These are phyloP conservation scores for Oryza glaberrima DNA, from an alignment of 176 grass and related monocot species.

Conservation along the genomic window DNA sequence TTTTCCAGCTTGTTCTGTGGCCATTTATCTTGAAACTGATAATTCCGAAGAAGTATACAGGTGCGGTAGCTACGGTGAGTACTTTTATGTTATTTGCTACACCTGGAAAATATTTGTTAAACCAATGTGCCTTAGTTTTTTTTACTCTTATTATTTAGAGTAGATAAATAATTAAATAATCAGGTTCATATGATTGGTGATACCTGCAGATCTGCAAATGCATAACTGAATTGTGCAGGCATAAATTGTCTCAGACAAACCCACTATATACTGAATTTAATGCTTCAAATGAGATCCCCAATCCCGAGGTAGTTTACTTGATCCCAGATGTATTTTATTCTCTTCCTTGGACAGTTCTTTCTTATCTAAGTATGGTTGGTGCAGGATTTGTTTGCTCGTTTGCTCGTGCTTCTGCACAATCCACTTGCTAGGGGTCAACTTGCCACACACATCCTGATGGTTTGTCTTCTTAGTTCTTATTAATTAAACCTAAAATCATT, in stretches of 20 bases:
- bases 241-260: constrained; percentile 70
- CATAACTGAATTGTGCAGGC: constrained; percentile 92
- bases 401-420: constrained; percentile 93
- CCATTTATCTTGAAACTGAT: constrained; percentile 98
- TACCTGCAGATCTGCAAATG: constrained; percentile 93
- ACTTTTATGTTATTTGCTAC: constrained; percentile 33
- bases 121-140: constrained; percentile 17
- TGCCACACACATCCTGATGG: constrained; percentile 85
- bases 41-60: constrained; percentile 87
- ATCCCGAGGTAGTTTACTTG: constrained; percentile 66
- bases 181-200: constrained; percentile 22
- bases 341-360: constrained; percentile 42
- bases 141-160: constrained; percentile 14
- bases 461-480: constrained; percentile 57
- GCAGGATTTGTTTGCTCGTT: constrained; percentile 96
- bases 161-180: constrained; percentile 6
- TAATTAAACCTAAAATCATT: constrained; percentile 24
- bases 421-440: constrained; percentile 90
- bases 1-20: constrained; percentile 88
- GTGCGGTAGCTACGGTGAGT: constrained; percentile 83
- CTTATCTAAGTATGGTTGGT: constrained; percentile 31
- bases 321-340: constrained; percentile 43
- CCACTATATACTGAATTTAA: constrained; percentile 73
- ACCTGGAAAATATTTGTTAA: constrained; percentile 10
- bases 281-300: constrained; percentile 74